A percentile compares a stretch with the other conserved stretches of the same genome.
Conservation (phyloP, 495 filamentous ascomycete species). For the Penicillium psychrofluorescens region DNA sequence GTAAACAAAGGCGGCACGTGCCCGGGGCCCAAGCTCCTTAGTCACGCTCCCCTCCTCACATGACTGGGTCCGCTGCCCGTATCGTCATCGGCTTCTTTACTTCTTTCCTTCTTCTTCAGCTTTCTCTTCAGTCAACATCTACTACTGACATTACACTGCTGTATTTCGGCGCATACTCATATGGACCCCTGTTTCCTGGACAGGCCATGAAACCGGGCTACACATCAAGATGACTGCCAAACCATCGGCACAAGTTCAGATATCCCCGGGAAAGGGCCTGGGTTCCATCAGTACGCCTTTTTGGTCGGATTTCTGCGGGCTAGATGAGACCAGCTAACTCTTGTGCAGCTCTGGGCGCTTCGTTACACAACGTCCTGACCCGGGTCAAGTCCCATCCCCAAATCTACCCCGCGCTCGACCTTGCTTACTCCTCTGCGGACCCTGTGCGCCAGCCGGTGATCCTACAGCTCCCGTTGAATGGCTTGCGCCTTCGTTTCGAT, state of each 20-base stretch:
- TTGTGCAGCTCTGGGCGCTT: constrained; percentile 69
- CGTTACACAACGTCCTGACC: constrained; percentile 79
- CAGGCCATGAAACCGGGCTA: constrained; percentile 8
- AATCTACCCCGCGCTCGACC: constrained; percentile 71
- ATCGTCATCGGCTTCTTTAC: constrained; percentile 11
- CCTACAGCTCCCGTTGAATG: constrained; percentile 72
- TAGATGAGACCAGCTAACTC: constrained; percentile 14
- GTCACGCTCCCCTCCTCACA: constrained; percentile 29
- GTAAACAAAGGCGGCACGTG: constrained; percentile 35
- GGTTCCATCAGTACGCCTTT: constrained; percentile 64
- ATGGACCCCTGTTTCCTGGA: not conserved
- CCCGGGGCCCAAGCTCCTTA: not conserved
- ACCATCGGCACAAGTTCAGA: constrained; percentile 48
- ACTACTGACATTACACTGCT: not conserved
- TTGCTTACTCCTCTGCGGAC: constrained; percentile 62
- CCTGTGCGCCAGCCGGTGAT: constrained; percentile 69
- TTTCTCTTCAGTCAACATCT: not conserved
- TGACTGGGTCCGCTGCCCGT: constrained; percentile 14
- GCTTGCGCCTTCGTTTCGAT: constrained; percentile 85
- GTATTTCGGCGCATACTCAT: not conserved
- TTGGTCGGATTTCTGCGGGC: not conserved
- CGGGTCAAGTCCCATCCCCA: constrained; percentile 78
- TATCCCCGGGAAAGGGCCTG: constrained; percentile 68
- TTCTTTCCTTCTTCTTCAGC: not conserved
- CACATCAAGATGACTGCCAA: constrained; percentile 38